A percentile compares a stretch with the other conserved stretches of the same genome.
These are phyloP conservation scores for Solanum sejunctum DNA, from an alignment of 257 asterid species.

Conservation along the genomic window DNA sequence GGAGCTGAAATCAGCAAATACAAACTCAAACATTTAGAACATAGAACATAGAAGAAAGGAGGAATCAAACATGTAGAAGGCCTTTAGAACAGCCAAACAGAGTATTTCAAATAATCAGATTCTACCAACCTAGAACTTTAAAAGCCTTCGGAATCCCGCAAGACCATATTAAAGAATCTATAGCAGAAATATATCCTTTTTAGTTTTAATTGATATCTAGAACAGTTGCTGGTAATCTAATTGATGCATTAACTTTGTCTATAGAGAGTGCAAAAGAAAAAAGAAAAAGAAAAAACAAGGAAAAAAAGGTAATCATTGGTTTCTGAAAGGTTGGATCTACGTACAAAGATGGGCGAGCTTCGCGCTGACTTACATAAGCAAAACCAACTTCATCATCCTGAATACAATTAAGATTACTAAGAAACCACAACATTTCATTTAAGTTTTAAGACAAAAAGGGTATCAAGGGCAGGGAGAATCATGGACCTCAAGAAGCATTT, in stretches of 20 bases:
- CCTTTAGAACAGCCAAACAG: neutral
- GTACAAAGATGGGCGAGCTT: slow-evolving; percentile 88
- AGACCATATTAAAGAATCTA: neutral
- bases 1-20: neutral
- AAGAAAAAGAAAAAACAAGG: neutral
- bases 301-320: neutral
- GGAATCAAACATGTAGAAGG: neutral
- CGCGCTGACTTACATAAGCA: slow-evolving; percentile 91
- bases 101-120: neutral
- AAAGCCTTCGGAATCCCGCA: neutral
- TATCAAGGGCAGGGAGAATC: neutral
- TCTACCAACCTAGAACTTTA: neutral
- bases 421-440: neutral
- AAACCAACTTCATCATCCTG: slow-evolving; percentile 92
- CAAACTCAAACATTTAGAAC: neutral
- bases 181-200: neutral
- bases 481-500: slow-evolving; percentile 70
- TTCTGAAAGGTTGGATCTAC: slow-evolving; percentile 18
- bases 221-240: neutral
- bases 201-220: neutral
- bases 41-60: neutral
- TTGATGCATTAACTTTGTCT: neutral
- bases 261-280: neutral
- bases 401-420: slow-evolving; percentile 7
- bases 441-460: neutral